Evolutionary conservation across 2,329 filamentous ascomycete species (phyloP).

Genomic region (Stenocarpella maydis): DNA sequence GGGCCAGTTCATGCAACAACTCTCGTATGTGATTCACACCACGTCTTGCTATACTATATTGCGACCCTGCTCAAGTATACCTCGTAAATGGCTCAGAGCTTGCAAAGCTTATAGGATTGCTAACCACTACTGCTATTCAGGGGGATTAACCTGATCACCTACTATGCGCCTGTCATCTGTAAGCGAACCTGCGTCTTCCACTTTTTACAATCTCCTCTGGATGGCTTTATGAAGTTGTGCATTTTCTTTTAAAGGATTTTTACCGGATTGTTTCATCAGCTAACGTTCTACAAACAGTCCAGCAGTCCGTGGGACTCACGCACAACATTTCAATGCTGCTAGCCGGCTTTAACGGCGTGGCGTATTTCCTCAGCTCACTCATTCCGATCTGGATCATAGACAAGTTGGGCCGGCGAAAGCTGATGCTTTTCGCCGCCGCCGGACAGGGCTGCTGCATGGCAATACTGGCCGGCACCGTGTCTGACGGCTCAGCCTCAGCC

Average conservation of each 20-base stretch:
- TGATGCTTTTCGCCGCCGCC: constrained; percentile 41
- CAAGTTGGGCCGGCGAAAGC: constrained; percentile 58
- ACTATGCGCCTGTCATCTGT: constrained; percentile 39
- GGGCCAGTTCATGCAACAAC: constrained; percentile 41
- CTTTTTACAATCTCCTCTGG: no score
- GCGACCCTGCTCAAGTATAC: neutral
- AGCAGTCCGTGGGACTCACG: constrained; percentile 54
- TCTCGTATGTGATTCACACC: constrained; percentile 26
- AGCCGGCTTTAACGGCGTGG: constrained; percentile 60
- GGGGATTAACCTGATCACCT: constrained; percentile 43
- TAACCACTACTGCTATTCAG: constrained; percentile 34
- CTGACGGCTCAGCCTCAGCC: constrained; percentile 37
- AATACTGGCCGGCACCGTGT: constrained; percentile 40
- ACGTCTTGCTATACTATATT: neutral
- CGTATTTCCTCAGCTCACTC: constrained; percentile 66
- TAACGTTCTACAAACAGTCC: constrained; percentile 37
- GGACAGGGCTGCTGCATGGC: constrained; percentile 41
- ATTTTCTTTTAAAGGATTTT: constrained; percentile 37
- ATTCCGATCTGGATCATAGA: constrained; percentile 68
- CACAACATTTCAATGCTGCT: constrained; percentile 64
- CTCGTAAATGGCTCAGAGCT: constrained; percentile 35
- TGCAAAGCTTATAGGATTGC: constrained; percentile 40
- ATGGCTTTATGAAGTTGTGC: constrained; percentile 38
- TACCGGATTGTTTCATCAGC: constrained; percentile 40
- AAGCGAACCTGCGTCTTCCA: neutral